These are phyloP conservation scores for Globisporangium megalacanthum DNA, from an alignment of 352 stramenopile genomes.

Conservation along the genomic window DNA sequence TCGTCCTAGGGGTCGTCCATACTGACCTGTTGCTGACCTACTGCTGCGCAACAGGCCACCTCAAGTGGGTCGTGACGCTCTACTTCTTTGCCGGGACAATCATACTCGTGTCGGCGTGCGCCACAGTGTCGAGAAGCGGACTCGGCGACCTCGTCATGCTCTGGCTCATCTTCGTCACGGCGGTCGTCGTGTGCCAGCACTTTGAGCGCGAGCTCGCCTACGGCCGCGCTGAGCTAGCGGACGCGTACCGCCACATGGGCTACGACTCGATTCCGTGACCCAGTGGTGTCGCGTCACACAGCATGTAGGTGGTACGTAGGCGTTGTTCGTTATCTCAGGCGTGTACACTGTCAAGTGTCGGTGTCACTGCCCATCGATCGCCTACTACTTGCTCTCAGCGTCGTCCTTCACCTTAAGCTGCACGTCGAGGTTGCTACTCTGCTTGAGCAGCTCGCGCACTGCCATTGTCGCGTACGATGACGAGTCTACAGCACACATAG, in stretches of 20 bases:
- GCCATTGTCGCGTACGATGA: slow-evolving; percentile 95
- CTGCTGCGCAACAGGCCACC: neutral
- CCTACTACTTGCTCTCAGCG: slow-evolving; percentile 8
- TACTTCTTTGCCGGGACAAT: neutral
- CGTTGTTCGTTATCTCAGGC: neutral
- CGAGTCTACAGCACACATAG: slow-evolving; percentile 24
- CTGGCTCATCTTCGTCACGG: slow-evolving; percentile 3
- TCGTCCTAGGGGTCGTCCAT: too few species aligned
- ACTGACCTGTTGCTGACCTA: neutral
- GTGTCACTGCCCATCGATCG: too few species aligned
- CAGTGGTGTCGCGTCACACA: too few species aligned
- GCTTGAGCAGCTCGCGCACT: slow-evolving; percentile 95
- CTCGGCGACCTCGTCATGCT: slow-evolving; percentile 1
- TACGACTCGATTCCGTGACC: slow-evolving; percentile 1
- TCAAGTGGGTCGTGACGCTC: neutral
- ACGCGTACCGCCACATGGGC: slow-evolving; percentile 1
- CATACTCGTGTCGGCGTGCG: neutral
- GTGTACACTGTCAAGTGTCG: neutral
- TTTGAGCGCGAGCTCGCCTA: neutral
- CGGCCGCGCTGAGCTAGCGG: neutral
- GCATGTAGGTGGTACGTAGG: too few species aligned
- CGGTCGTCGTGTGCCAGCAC: neutral
- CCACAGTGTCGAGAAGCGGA: neutral
- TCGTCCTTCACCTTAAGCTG: slow-evolving; percentile 15
- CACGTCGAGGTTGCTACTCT: slow-evolving; percentile 79